Conservation (phyloP, 176 grass and related monocot species). For the Oryza punctata region DNA sequence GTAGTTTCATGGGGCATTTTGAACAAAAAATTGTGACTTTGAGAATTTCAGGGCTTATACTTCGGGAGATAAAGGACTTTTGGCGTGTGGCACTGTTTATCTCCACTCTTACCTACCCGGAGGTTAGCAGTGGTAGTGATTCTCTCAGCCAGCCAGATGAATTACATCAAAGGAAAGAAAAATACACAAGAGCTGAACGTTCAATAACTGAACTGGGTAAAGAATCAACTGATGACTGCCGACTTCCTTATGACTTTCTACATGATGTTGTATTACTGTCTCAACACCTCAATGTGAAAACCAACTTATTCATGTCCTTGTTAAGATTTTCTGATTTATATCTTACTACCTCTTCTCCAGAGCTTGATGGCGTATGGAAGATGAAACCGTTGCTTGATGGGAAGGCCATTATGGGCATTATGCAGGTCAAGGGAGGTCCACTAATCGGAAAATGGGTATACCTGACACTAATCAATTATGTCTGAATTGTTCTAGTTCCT, state of each 20-base stretch:
- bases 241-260: background rate
- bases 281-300: background rate
- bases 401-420: slow-evolving; percentile 79
- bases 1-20: background rate
- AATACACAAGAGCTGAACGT: slow-evolving; percentile 50
- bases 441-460: slow-evolving; percentile 82
- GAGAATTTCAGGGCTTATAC: slow-evolving; percentile 66
- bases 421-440: slow-evolving; percentile 90
- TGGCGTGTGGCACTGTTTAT: slow-evolving; percentile 76
- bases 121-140: slow-evolving; percentile 31
- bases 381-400: slow-evolving; percentile 82
- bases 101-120: slow-evolving; percentile 51
- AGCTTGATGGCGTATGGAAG: slow-evolving; percentile 83
- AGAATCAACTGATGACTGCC: background rate
- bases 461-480: background rate
- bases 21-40: slow-evolving; percentile 8
- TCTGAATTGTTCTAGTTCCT: background rate
- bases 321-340: background rate
- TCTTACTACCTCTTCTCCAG: slow-evolving; percentile 29
- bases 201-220: slow-evolving; percentile 70
- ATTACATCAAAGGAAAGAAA: slow-evolving; percentile 51
- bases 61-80: slow-evolving; percentile 89
- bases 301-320: background rate
- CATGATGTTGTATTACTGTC: slow-evolving; percentile 6
- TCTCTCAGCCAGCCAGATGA: slow-evolving; percentile 41